phyloP scores from a whole-genome alignment of 2,329 filamentous ascomycete genomes.

The Botrytis byssoidea region DNA sequence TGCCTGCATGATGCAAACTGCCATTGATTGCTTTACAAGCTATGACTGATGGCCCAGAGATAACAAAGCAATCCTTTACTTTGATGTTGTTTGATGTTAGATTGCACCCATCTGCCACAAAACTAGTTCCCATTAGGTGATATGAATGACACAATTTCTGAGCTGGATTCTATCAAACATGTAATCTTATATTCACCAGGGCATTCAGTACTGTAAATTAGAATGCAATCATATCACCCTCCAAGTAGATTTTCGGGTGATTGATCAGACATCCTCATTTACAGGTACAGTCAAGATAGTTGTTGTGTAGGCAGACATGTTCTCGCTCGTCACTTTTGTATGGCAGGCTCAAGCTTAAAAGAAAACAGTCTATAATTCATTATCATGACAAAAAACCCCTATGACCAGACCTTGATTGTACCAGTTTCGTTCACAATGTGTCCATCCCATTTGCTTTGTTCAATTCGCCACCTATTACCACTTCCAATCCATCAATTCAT shows the following conservation, averaged over 20 bases:
- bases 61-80: not conserved
- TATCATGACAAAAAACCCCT: not conserved
- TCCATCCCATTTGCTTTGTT: not conserved
- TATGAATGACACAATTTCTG: not conserved
- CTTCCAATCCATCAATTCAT: not conserved
- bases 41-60: not conserved
- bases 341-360: not conserved
- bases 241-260: not conserved
- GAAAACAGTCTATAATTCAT: not conserved
- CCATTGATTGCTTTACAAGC: not conserved
- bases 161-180: not conserved
- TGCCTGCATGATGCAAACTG: not conserved
- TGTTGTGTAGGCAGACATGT: not conserved
- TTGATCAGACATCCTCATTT: not conserved
- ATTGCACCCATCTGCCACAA: not conserved
- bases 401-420: not conserved
- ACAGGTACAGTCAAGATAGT: not conserved
- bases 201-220: not conserved
- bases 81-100: not conserved
- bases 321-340: not conserved
- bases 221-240: not conserved
- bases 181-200: not conserved
- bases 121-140: not conserved
- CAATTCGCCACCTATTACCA: not conserved
- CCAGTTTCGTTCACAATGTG: not conserved